Base-by-base conservation (phyloP, 2,329 filamentous ascomycete species). In the Lachnellula occidentalis region DNA sequence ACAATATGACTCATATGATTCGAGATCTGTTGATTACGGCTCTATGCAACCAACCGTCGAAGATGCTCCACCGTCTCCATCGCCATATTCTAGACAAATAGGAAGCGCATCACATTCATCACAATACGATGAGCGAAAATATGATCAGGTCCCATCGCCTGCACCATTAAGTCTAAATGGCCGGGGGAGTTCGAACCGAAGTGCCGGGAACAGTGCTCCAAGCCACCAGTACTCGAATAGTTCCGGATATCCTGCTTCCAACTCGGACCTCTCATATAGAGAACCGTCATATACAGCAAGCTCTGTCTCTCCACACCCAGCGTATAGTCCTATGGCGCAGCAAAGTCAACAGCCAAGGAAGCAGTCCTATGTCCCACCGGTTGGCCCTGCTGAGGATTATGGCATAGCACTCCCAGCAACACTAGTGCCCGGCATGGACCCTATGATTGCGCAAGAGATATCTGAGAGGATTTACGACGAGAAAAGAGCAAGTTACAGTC, bases 391-490 rank as follows among this genome's bases (percentile, higher is more conserved):
- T 45, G 58, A 45, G 19, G 50, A 51, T 41, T 78, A 79, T 63
- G 70, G 66, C 19, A 76, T 78, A 1, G 66, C 74, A 4, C 72
- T 84, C 2, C 83, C 83, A 4, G 67, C 80, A 1, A 80, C 81
- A 3, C 71, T 86, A 21, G 77, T 86, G 7, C 79, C 82, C n/a
- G 82, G 82, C 3, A 73, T 83, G 24, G 82, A 86, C 57, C 79
- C 80, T 3, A 67, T 66, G 17, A 70, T 83, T 36, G 76, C 80
- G 1, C 76, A 78, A 51, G 80, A 85, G 61, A 73, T 83, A n/a
- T 72, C 78, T 1, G 78, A 82, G 2, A 74, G 78, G n/a, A 76
- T 81, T 48, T 76, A 81, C 45, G 75, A 81, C 46, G 81, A 83
- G 21, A 76, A 77, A 51, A 75, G 74, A 73, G 75, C 50, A 76